Percentiles rank a stretch among this genome's conserved stretches.
Conservation (phyloP, 495 filamentous ascomycete species). For the Aspergillus panamensis region DNA sequence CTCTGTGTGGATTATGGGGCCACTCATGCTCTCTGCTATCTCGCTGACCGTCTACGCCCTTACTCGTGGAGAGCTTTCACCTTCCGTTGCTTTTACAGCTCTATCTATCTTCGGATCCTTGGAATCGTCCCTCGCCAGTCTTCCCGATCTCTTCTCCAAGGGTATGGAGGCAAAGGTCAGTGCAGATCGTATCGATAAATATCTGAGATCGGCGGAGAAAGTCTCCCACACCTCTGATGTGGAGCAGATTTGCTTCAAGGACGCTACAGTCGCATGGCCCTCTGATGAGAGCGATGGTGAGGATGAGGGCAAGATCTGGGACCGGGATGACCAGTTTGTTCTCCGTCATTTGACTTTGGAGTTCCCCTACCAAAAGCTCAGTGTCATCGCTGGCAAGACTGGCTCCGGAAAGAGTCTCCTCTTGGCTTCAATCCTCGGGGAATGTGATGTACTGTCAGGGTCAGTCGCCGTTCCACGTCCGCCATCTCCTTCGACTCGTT, state of each 20-base stretch:
- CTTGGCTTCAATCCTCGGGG: constrained; percentile 57
- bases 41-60: constrained; percentile 66
- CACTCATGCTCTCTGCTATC: constrained; percentile 68
- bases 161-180: constrained; percentile 68
- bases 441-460: constrained; percentile 48
- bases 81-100: constrained; percentile 79
- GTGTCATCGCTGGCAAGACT: constrained; percentile 51
- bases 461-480: constrained; percentile 43
- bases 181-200: constrained; percentile 68
- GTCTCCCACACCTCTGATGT: constrained; percentile 51
- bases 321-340: constrained; percentile 55
- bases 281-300: constrained; percentile 34
- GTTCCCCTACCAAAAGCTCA: constrained; percentile 64
- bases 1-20: constrained; percentile 70
- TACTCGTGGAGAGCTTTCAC: constrained; percentile 56
- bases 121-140: constrained; percentile 63
- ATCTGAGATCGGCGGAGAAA: constrained; percentile 66
- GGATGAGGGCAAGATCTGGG: constrained; percentile 30
- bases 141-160: constrained; percentile 72
- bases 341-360: constrained; percentile 57
- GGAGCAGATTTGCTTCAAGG: constrained; percentile 58
- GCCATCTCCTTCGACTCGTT: constrained; percentile 34
- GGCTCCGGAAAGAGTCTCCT: constrained; percentile 61
- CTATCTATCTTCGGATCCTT: constrained; percentile 70
- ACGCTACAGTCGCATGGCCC: constrained; percentile 74